These are phyloP conservation scores for Iris pallida DNA, from an alignment of 116 monocot genomes.

Conservation along the genomic window DNA sequence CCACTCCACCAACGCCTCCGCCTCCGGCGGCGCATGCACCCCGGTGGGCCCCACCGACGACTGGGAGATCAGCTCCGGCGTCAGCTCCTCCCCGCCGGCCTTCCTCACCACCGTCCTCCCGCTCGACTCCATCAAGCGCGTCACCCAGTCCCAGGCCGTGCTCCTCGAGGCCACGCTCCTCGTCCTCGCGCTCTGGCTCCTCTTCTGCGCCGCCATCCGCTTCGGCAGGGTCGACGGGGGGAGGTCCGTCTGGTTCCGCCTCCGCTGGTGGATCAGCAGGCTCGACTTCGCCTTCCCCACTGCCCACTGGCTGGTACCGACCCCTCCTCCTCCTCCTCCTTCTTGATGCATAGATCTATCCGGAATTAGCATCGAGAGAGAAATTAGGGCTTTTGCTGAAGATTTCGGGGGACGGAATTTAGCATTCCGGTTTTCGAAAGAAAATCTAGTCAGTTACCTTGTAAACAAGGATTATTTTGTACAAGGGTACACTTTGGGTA, in stretches of 20 bases:
- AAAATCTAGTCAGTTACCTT: no score
- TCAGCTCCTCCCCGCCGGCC: conserved; percentile 26
- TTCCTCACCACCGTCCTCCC: conserved; percentile 56
- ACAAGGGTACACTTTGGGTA: no score
- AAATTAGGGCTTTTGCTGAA: no score
- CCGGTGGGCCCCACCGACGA: conserved; percentile 25
- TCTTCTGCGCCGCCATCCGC: conserved; percentile 49
- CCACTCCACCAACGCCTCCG: not conserved
- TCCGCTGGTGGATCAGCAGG: conserved; percentile 78
- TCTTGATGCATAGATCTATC: not conserved
- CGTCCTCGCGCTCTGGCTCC: conserved; percentile 51
- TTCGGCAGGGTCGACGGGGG: conserved; percentile 28
- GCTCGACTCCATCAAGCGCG: conserved; percentile 50
- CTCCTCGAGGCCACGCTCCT: conserved; percentile 55
- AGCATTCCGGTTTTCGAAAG: no score
- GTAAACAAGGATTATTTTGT: no score
- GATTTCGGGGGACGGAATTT: no score
- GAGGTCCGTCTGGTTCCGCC: conserved; percentile 42
- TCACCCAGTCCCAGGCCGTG: conserved; percentile 81
- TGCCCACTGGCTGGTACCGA: conserved; percentile 60
- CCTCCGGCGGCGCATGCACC: conserved; percentile 31
- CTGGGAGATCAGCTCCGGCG: conserved; percentile 46
- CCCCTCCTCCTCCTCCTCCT: not conserved
- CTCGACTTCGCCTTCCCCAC: conserved; percentile 60
- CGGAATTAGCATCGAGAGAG: no score